Conservation (phyloP, 768 basidiomycete species). For the Hirschioporus abietinus region DNA sequence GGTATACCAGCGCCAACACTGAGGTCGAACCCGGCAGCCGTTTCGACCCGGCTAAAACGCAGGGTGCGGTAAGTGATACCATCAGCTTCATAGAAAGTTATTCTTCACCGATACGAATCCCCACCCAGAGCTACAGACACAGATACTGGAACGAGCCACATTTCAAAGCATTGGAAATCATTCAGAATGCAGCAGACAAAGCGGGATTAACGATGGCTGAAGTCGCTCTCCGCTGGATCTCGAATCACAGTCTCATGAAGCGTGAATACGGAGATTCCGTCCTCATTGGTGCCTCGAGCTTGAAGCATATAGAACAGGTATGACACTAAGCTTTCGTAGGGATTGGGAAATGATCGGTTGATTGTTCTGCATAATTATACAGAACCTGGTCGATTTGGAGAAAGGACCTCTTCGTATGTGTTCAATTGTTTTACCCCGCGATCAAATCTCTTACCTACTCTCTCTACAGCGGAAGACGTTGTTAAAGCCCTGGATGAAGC, state of each 20-base stretch:
- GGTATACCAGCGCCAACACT: slow-evolving; percentile 6
- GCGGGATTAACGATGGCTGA: slow-evolving; percentile 31
- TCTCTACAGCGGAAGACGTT: slow-evolving; percentile 34
- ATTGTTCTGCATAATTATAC: background rate
- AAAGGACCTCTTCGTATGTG: slow-evolving; percentile 1
- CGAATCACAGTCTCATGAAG: slow-evolving; percentile 35
- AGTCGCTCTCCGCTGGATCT: slow-evolving; percentile 34
- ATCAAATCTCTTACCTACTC: background rate
- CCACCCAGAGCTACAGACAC: slow-evolving; percentile 23
- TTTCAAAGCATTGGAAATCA: slow-evolving; percentile 26
- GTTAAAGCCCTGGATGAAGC: slow-evolving; percentile 45
- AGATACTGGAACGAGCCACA: slow-evolving; percentile 30
- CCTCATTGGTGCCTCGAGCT: slow-evolving; percentile 34
- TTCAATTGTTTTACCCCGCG: background rate
- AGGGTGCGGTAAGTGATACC: background rate
- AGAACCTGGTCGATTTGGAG: slow-evolving; percentile 16
- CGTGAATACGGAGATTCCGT: slow-evolving; percentile 23
- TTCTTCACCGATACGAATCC: background rate
- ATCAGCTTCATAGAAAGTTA: background rate
- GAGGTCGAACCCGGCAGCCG: slow-evolving; percentile 20
- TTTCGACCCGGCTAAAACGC: slow-evolving; percentile 16
- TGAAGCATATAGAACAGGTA: slow-evolving; percentile 30
- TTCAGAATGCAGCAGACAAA: slow-evolving; percentile 26
- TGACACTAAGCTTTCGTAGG: background rate
- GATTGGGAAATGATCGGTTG: background rate